Base-by-base conservation (phyloP, 257 asterid genomes). In the Capsicum baccatum region DNA sequence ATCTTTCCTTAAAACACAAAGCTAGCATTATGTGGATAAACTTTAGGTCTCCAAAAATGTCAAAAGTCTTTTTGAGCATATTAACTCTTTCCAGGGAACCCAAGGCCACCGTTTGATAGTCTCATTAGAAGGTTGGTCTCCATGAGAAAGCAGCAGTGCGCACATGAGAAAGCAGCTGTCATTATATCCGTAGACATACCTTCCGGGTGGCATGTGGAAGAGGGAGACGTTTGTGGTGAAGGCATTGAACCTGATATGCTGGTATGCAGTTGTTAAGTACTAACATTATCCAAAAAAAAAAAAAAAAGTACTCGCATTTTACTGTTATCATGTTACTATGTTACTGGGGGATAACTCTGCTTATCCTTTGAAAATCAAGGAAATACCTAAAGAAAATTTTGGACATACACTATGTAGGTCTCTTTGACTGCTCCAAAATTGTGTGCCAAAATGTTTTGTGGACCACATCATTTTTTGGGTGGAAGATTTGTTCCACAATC, bases 121-220 rank as follows among this genome's bases (percentile, higher is more conserved):
- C 82, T 88, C 64, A 84, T 86, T 76, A 57, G 79, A 60, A 79
- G 68, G 78, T 35, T 88, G 85, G 76, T 84, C 80, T 82, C 84
- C 21, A 4, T 33, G 19, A 82, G 69, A 66, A 19, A 33, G 16
- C 87, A 66, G 44, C 85, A 84, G 66, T 35, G 47, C 78, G 62
- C 12, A 37, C 82, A 60, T 69, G 58, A 73, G 69, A 81, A 52
- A 83, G 16, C 84, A 52, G 82, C 86, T 68, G 83, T 83, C 52
- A 62, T 88, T 54, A 87, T 88, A 71, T 88, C 91, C 60, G 86
- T 88, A 52, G 91, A 88, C 80, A 58, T 86, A 55, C 89, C 91
- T 37, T 88, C 86, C 3, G 88, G 88, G 67, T 88, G 89, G 91
- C 87, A 88, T 82, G 89, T 88, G 58, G 91, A 86, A 82, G 87